Evolutionary conservation across 2,329 filamentous ascomycete genomes (phyloP), one percentile per base, ranked within the genome.

Genomic region (Cryphonectria radicalis): DNA sequence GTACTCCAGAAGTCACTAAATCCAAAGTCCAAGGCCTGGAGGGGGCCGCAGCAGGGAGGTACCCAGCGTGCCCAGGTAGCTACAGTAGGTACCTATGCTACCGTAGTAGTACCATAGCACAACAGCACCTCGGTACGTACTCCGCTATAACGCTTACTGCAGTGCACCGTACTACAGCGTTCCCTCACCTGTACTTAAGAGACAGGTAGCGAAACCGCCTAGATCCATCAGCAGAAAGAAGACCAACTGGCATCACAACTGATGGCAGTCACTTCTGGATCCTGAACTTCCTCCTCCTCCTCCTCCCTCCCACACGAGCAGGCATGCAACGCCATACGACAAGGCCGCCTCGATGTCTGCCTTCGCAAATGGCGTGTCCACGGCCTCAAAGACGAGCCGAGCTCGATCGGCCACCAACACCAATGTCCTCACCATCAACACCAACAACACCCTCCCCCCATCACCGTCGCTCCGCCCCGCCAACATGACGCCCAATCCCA

Each of bases 311-410:
- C 28, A 42, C 46, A 73, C 68, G 74, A 76, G 80, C 77, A 82
- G 82, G 81, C 78, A 85, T 85, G 84, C 80, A 79, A 81, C 78
- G 78, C 76, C 77, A 74, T 53, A 70, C 75, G 74, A 79, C 78
- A 77, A 78, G 79, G 78, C 77, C 77, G 76, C 76, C 77, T 80
- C 83, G 82, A 87, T 87, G 85, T 85, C 84, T 79, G 78, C 81
- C 77, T 79, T 82, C 75, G 75, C 80, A 73, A 85, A 85, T 80
- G 83, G 84, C 81, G 81, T 80, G 76, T 78, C 77, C 73, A 77
- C 74, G 77, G 79, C 77, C 77, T 50, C 69, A 72, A 70, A 68
- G 62, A 68, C 72, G 65, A 63, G 70, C 71, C 72, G 71, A 72
- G 69, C 73, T 72, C 70, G 71, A 43, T 72, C 73, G 69, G 69